Conservation (phyloP, 805 yeast species). For the Myxozyma nipponensis region DNA sequence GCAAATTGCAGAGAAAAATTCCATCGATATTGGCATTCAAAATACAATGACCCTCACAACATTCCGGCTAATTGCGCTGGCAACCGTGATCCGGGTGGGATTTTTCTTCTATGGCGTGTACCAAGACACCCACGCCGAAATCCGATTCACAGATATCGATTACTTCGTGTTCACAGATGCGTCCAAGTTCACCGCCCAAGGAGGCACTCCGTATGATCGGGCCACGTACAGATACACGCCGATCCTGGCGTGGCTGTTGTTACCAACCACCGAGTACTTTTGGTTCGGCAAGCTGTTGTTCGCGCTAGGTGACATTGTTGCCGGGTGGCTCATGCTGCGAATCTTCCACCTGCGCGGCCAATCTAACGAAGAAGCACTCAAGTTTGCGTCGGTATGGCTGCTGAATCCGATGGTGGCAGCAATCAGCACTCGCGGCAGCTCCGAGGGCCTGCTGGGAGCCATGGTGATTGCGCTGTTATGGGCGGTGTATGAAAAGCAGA, state of each 20-base stretch:
- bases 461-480: conserved; percentile 55
- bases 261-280: conserved; percentile 58
- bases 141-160: conserved; percentile 91
- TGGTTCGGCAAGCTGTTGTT: conserved; percentile 79
- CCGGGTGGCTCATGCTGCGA: conserved; percentile 61
- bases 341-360: conserved; percentile 38
- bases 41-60: conserved; percentile 20
- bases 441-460: conserved; percentile 84
- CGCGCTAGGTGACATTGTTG: conserved; percentile 69
- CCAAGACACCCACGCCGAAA: conserved; percentile 75
- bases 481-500: conserved; percentile 43
- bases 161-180: conserved; percentile 94
- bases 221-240: conserved; percentile 96
- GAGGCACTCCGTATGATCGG: conserved; percentile 72
- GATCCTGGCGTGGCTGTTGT: conserved; percentile 72
- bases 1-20: too few relatives aligned
- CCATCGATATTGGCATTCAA: too few relatives aligned
- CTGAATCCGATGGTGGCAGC: conserved; percentile 93
- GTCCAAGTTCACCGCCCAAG: conserved; percentile 58
- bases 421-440: conserved; percentile 87
- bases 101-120: conserved; percentile 77
- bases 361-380: conserved; percentile 38
- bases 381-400: conserved; percentile 68
- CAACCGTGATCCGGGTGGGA: conserved; percentile 46
- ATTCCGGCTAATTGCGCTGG: conserved; percentile 11